These are phyloP conservation scores for Talaromyces rugulosus DNA, from an alignment of 2,329 filamentous ascomycete species.

Conservation along the genomic window DNA sequence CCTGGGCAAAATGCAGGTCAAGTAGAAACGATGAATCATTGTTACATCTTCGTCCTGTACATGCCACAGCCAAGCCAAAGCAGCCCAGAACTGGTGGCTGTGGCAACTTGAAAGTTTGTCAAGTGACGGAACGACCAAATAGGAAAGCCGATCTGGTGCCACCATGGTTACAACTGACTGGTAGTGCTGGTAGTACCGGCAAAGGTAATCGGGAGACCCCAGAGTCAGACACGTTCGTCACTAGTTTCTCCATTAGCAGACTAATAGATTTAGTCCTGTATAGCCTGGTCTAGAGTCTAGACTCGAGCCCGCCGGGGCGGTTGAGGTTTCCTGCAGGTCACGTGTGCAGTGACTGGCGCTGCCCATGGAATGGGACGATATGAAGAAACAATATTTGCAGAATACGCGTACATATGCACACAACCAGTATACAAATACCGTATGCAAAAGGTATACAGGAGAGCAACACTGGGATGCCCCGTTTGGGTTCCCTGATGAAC, in stretches of 20 bases:
- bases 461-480: too few relatives aligned
- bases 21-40: conserved; percentile 1
- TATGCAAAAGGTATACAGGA: too few relatives aligned
- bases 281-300: too few relatives aligned
- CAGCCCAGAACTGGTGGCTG: background rate
- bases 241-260: background rate
- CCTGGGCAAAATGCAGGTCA: background rate
- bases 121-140: conserved; percentile 5
- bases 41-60: conserved; percentile 1
- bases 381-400: background rate
- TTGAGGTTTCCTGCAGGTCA: conserved; percentile 6
- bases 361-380: too few relatives aligned
- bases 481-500: background rate
- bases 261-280: background rate
- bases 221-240: too few relatives aligned
- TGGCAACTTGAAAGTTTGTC: background rate
- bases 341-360: background rate
- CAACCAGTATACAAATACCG: too few relatives aligned
- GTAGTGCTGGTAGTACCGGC: too few relatives aligned
- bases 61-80: background rate
- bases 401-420: too few relatives aligned
- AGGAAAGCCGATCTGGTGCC: conserved; percentile 5
- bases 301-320: conserved; percentile 7
- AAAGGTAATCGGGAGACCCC: too few relatives aligned
- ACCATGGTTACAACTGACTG: too few relatives aligned